Percentiles rank a stretch among this genome's conserved stretches.
phyloP scores from a whole-genome alignment of 306 rosid species.

The Citrullus amarus region DNA sequence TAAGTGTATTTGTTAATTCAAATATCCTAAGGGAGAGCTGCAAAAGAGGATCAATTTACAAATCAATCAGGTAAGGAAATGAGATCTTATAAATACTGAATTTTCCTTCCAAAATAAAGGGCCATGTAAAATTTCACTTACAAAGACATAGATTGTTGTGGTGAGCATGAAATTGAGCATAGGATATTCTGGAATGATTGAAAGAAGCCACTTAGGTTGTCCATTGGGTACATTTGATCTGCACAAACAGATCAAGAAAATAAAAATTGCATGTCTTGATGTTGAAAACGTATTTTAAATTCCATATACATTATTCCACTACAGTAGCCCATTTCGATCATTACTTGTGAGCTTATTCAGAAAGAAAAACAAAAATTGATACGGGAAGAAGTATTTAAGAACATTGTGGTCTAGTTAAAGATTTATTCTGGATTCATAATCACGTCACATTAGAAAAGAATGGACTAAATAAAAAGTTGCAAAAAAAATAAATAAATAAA shows the following conservation, averaged over 20 bases:
- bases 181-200: conserved; percentile 75
- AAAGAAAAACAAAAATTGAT: not conserved
- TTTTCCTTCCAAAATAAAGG: not conserved
- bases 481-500: not conserved
- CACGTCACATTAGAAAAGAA: not conserved
- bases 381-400: not conserved
- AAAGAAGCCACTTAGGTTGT: conserved; percentile 98
- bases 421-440: not conserved
- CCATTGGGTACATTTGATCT: conserved; percentile 88
- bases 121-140: conserved; percentile 26
- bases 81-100: not conserved
- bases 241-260: conserved; percentile 11
- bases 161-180: conserved; percentile 94
- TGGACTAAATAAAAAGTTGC: not conserved
- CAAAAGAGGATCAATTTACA: not conserved
- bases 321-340: not conserved
- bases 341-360: not conserved
- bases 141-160: conserved; percentile 67
- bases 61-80: not conserved
- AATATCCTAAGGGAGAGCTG: conserved; percentile 88
- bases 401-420: not conserved
- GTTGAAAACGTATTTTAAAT: not conserved
- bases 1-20: conserved; percentile 77
- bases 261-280: not conserved
- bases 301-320: not conserved